Conservation (phyloP, 2,329 filamentous ascomycete species). For the Ceratocystis eucalypticola region DNA sequence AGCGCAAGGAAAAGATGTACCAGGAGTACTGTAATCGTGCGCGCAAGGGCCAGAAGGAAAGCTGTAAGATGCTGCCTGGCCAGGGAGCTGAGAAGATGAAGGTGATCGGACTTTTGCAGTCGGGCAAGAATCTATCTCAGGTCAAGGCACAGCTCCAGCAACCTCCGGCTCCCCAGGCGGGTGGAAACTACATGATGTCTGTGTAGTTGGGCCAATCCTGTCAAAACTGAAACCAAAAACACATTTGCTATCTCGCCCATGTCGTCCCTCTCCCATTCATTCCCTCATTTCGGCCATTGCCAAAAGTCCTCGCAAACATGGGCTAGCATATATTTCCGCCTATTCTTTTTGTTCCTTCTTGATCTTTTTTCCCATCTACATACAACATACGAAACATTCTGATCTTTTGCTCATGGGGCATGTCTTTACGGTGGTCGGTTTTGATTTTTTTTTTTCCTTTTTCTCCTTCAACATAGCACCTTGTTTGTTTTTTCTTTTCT, state of each 20-base stretch:
- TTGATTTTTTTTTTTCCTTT: background rate
- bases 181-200: constrained; percentile 65
- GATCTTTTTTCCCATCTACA: background rate
- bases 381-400: background rate
- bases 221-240: no score
- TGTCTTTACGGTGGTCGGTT: background rate
- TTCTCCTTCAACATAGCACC: constrained; percentile 1
- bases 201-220: constrained; percentile 33
- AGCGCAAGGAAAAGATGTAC: constrained; percentile 83
- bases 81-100: constrained; percentile 84
- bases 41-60: constrained; percentile 49
- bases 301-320: constrained; percentile 8
- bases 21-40: constrained; percentile 80
- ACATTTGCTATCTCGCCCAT: no score
- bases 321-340: constrained; percentile 1
- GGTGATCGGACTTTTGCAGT: constrained; percentile 70
- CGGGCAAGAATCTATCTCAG: constrained; percentile 53
- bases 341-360: background rate
- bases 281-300: background rate
- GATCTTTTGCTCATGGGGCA: background rate
- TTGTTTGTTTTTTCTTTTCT: constrained; percentile 4
- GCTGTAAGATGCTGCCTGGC: constrained; percentile 60
- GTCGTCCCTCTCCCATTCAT: background rate
- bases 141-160: constrained; percentile 18
- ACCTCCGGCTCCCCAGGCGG: constrained; percentile 4